phyloP scores from a whole-genome alignment of 257 asterid species.

The Lantana camara region DNA sequence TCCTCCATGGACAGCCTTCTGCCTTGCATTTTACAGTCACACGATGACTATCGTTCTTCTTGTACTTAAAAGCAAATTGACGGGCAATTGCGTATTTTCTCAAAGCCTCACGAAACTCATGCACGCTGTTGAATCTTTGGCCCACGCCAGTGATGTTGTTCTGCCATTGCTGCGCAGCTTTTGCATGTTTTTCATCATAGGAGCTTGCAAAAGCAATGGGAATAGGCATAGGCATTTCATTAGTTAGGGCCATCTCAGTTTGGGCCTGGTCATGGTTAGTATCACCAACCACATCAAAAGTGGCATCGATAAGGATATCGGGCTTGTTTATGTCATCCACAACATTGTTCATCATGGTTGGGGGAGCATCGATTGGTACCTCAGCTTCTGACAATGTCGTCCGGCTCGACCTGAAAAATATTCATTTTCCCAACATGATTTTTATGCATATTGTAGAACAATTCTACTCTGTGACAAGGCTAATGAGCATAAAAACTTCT shows the following conservation, averaged over 20 bases:
- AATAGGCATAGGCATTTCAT: conserved; percentile 59
- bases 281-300: conserved; percentile 78
- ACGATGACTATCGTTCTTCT: conserved; percentile 97
- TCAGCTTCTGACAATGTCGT: conserved; percentile 83
- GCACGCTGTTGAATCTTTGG: conserved; percentile 92
- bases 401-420: conserved; percentile 86
- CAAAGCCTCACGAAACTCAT: conserved; percentile 94
- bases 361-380: conserved; percentile 60
- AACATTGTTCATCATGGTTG: conserved; percentile 53
- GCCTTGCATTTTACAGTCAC: conserved; percentile 97
- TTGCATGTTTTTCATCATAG: conserved; percentile 67
- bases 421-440: no score
- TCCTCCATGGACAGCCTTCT: conserved; percentile 97
- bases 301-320: conserved; percentile 53
- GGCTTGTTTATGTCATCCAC: conserved; percentile 70
- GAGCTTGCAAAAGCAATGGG: conserved; percentile 49
- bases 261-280: conserved; percentile 53
- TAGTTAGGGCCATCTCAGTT: conserved; percentile 41
- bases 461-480: no score
- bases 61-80: conserved; percentile 92
- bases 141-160: conserved; percentile 94
- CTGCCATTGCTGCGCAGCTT: conserved; percentile 91
- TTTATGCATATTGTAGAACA: no score
- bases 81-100: conserved; percentile 89
- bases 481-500: no score